Evolutionary conservation across 2,329 filamentous ascomycete genomes (phyloP).

Genomic region (Pseudocercospora musae): DNA sequence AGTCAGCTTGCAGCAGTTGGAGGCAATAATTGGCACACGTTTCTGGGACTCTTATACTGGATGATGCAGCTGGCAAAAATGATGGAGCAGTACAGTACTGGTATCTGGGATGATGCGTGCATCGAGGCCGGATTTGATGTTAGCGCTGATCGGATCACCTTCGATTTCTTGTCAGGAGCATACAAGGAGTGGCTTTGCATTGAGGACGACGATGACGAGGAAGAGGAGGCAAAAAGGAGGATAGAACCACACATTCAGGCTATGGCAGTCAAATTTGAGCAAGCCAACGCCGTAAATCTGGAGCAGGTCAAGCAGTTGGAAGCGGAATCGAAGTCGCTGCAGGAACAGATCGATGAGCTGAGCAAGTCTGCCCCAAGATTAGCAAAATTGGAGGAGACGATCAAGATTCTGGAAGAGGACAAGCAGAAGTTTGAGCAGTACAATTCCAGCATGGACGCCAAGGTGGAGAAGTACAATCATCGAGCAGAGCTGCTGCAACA

Average conservation of each 20-base stretch:
- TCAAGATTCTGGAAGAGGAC: conserved; percentile 92
- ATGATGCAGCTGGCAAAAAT: conserved; percentile 98
- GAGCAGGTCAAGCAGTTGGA: conserved; percentile 83
- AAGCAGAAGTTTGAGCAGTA: conserved; percentile 94
- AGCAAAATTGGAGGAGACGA: conserved; percentile 79
- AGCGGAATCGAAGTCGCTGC: conserved; percentile 74
- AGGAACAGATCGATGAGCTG: conserved; percentile 83
- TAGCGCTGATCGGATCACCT: conserved; percentile 86
- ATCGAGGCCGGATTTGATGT: conserved; percentile 85
- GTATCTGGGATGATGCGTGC: conserved; percentile 86
- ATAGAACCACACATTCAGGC: conserved; percentile 78
- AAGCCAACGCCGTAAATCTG: conserved; percentile 77
- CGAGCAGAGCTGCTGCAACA: conserved; percentile 79
- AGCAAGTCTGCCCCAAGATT: conserved; percentile 83
- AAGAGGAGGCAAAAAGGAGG: conserved; percentile 75
- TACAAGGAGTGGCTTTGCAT: conserved; percentile 94
- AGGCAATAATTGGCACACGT: conserved; percentile 94
- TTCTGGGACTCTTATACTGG: conserved; percentile 92
- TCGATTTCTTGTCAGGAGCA: conserved; percentile 82
- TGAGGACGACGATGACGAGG: conserved; percentile 69
- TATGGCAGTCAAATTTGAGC: conserved; percentile 86
- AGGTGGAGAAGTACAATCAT: conserved; percentile 83
- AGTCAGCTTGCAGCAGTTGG: conserved; percentile 93
- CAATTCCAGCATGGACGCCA: conserved; percentile 77
- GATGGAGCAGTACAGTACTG: conserved; percentile 75